Conservation (phyloP, 1,139 yeast species). For the Geotrichum fermentans region DNA sequence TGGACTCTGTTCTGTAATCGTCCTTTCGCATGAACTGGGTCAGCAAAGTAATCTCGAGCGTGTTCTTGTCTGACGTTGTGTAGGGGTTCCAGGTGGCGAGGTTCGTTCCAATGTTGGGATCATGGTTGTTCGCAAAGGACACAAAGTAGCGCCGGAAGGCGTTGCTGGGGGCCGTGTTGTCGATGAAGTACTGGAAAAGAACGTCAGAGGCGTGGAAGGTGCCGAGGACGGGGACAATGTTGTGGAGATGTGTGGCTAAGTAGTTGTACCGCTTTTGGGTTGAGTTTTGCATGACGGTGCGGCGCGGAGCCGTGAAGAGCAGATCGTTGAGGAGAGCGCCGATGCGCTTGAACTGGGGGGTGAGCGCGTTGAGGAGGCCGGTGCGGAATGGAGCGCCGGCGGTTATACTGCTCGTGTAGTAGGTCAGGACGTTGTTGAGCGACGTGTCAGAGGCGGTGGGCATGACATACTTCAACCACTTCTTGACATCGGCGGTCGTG, state of each 20-base stretch:
- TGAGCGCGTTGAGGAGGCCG: slow-evolving; percentile 15
- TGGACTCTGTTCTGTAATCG: slow-evolving; percentile 1
- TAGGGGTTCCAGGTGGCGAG: slow-evolving; percentile 28
- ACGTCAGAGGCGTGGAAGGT: slow-evolving; percentile 23
- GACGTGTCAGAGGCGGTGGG: not conserved
- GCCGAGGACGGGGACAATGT: slow-evolving; percentile 21
- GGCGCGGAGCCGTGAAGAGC: slow-evolving; percentile 26
- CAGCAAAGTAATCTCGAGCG: not conserved
- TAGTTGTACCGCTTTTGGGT: slow-evolving; percentile 18
- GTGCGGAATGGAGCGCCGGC: slow-evolving; percentile 28
- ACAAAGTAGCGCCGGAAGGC: slow-evolving; percentile 24
- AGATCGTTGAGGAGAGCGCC: slow-evolving; percentile 25
- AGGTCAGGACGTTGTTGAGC: not conserved
- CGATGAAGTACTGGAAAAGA: slow-evolving; percentile 9
- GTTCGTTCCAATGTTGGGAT: slow-evolving; percentile 22
- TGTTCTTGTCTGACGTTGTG: slow-evolving; percentile 32
- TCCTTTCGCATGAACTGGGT: not conserved
- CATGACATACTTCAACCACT: not conserved
- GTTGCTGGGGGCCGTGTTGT: slow-evolving; percentile 3
- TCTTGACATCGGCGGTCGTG: not conserved
- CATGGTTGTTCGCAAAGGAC: slow-evolving; percentile 24
- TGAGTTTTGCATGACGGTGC: slow-evolving; percentile 12
- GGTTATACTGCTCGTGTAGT: slow-evolving; percentile 22
- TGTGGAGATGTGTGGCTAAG: slow-evolving; percentile 17
- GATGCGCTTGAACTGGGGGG: slow-evolving; percentile 24